phyloP scores from a whole-genome alignment of 345 rosid species.

The Euclidium syriacum region DNA sequence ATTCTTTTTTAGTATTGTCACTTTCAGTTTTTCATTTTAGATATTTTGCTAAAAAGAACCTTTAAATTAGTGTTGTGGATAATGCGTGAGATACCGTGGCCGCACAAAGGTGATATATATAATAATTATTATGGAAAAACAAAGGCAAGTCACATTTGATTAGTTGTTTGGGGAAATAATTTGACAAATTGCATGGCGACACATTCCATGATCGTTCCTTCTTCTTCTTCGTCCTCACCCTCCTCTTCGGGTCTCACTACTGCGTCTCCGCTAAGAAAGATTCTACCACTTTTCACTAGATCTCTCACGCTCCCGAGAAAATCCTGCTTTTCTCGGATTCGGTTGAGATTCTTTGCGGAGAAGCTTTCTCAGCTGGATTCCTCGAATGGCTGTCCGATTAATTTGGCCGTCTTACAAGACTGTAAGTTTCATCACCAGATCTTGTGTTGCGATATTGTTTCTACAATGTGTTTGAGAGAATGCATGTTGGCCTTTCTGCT shows the following conservation, averaged over 20 bases:
- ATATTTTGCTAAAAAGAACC: too few species aligned
- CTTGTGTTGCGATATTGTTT: too few species aligned
- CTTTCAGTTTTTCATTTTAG: too few species aligned
- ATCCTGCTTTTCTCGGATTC: conserved; percentile 42
- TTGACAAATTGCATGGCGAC: conserved; percentile 44
- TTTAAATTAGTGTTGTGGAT: background rate
- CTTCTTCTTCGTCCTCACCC: conserved; percentile 26
- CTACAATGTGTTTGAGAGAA: too few species aligned
- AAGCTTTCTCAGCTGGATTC: conserved; percentile 48
- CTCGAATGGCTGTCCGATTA: conserved; percentile 55
- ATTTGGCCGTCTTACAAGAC: conserved; percentile 52
- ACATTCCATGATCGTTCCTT: conserved; percentile 29
- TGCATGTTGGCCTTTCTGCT: too few species aligned
- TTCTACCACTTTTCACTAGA: conserved; percentile 25
- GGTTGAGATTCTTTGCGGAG: conserved; percentile 33
- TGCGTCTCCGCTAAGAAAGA: conserved; percentile 32
- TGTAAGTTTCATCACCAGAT: conserved; percentile 39
- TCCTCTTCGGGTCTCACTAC: conserved; percentile 32
- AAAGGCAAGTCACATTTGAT: conserved; percentile 1
- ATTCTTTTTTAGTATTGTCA: too few species aligned
- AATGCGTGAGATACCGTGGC: conserved; percentile 10
- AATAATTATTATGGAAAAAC: background rate
- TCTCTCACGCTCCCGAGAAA: conserved; percentile 37
- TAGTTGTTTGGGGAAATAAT: background rate
- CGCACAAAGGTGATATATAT: conserved; percentile 3